Conservation (phyloP, 1,284 basidiomycete species). For the Polyporus tsugae region DNA sequence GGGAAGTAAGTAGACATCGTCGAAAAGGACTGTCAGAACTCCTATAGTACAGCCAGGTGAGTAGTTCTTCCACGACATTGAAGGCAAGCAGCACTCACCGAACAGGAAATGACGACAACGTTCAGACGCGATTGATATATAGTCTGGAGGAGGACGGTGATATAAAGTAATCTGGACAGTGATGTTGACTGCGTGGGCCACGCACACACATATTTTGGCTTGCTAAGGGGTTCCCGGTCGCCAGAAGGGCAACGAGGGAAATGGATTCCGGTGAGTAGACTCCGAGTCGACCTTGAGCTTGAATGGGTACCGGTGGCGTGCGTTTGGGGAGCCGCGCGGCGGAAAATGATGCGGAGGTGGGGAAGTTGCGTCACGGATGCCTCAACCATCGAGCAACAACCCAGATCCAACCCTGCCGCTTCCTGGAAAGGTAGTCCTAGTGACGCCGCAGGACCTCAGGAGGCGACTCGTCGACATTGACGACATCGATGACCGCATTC, state of each 20-base stretch:
- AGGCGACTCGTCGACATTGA: neutral
- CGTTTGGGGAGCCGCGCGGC: too few species aligned
- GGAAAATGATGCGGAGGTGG: too few species aligned
- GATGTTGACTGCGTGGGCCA: neutral
- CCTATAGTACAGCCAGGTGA: neutral
- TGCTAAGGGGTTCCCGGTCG: neutral
- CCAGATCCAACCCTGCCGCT: neutral
- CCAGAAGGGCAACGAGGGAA: too few species aligned
- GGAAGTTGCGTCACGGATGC: neutral
- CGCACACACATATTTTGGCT: neutral
- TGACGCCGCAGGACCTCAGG: neutral
- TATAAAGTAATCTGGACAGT: neutral
- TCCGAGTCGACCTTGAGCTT: too few species aligned
- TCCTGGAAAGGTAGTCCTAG: neutral
- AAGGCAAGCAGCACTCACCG: neutral
- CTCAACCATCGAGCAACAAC: neutral
- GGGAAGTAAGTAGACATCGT: neutral
- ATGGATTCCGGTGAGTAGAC: neutral
- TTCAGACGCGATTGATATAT: neutral
- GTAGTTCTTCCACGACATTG: neutral
- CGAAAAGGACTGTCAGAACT: neutral
- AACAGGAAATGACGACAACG: neutral
- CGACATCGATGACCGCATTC: conserved; percentile 11
- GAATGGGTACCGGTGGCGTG: too few species aligned
- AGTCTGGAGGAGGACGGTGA: neutral